A percentile compares a stretch with the other conserved stretches of the same genome.
phyloP scores from a whole-genome alignment of 1,284 basidiomycete genomes.

The Lignosus rhinocerotis region DNA sequence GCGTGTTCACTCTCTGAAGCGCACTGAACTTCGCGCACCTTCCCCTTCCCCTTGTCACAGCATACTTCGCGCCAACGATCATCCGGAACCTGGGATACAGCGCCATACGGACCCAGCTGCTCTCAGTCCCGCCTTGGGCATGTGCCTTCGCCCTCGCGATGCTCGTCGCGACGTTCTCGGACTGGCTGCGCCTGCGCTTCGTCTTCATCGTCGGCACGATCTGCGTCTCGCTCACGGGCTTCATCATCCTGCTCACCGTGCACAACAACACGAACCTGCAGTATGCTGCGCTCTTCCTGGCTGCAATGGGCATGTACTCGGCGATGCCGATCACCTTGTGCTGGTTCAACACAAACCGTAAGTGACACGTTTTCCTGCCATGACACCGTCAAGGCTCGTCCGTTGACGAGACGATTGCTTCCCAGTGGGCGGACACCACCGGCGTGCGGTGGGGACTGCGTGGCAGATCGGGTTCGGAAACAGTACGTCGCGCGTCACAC shows the following conservation, averaged over 20 bases:
- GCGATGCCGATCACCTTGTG: conserved; percentile 35
- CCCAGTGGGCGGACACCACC: conserved; percentile 32
- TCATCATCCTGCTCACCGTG: conserved; percentile 31
- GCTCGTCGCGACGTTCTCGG: conserved; percentile 29
- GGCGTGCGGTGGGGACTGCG: conserved; percentile 31
- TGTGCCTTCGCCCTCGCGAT: conserved; percentile 36
- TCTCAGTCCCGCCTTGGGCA: conserved; percentile 51
- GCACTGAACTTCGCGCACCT: background rate
- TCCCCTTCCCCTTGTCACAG: conserved; percentile 10
- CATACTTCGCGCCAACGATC: conserved; percentile 37
- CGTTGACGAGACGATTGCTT: background rate
- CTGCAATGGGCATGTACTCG: conserved; percentile 33
- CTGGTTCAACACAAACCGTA: conserved; percentile 37
- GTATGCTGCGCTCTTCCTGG: conserved; percentile 36
- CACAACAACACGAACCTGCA: conserved; percentile 31
- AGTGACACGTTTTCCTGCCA: background rate
- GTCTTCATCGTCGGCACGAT: conserved; percentile 28
- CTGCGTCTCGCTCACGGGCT: conserved; percentile 30
- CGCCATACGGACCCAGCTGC: conserved; percentile 47
- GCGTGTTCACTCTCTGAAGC: background rate
- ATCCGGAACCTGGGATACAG: conserved; percentile 44
- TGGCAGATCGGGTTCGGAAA: conserved; percentile 35
- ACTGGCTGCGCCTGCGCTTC: conserved; percentile 30
- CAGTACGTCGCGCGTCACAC: conserved; percentile 21
- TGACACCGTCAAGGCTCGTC: background rate